Percentiles rank a stretch among this genome's conserved stretches.
These are phyloP conservation scores for Leccinum subgranulosum DNA, from an alignment of 768 basidiomycete genomes.

Conservation along the genomic window DNA sequence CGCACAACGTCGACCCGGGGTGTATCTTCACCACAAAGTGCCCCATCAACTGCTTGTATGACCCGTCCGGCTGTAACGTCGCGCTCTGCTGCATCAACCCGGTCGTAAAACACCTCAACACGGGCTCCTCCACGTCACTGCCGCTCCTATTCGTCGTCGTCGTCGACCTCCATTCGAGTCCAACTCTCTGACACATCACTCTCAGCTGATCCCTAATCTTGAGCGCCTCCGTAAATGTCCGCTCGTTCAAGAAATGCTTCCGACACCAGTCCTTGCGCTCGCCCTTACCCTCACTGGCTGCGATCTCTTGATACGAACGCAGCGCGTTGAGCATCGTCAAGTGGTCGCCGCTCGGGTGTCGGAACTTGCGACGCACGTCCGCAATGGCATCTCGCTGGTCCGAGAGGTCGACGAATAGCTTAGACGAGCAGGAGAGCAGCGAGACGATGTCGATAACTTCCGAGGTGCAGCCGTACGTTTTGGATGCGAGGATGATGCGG, in stretches of 20 bases:
- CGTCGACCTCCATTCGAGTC: constrained; percentile 57
- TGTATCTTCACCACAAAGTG: constrained; percentile 85
- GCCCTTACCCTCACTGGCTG: constrained; percentile 42
- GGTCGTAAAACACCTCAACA: constrained; percentile 68
- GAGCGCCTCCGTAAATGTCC: constrained; percentile 72
- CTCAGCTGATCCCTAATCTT: constrained; percentile 80
- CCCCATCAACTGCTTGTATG: constrained; percentile 81
- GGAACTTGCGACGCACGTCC: constrained; percentile 73
- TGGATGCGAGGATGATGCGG: constrained; percentile 76
- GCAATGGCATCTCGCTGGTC: constrained; percentile 72
- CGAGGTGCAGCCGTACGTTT: constrained; percentile 62
- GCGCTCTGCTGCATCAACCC: constrained; percentile 86
- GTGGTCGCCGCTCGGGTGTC: constrained; percentile 87
- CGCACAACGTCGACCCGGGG: constrained; percentile 77
- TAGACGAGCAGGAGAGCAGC: constrained; percentile 75
- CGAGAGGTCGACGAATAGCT: constrained; percentile 73
- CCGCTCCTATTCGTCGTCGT: constrained; percentile 24
- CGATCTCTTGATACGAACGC: constrained; percentile 74
- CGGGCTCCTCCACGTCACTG: constrained; percentile 62
- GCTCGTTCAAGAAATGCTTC: constrained; percentile 78
- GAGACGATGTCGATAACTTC: constrained; percentile 87
- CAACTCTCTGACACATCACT: constrained; percentile 55
- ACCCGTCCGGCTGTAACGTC: constrained; percentile 77
- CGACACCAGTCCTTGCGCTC: constrained; percentile 76
- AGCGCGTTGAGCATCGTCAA: constrained; percentile 86